Percentiles rank a stretch among this genome's conserved stretches.
phyloP scores from a whole-genome alignment of 2,329 filamentous ascomycete genomes.

The Trichoderma gracile region DNA sequence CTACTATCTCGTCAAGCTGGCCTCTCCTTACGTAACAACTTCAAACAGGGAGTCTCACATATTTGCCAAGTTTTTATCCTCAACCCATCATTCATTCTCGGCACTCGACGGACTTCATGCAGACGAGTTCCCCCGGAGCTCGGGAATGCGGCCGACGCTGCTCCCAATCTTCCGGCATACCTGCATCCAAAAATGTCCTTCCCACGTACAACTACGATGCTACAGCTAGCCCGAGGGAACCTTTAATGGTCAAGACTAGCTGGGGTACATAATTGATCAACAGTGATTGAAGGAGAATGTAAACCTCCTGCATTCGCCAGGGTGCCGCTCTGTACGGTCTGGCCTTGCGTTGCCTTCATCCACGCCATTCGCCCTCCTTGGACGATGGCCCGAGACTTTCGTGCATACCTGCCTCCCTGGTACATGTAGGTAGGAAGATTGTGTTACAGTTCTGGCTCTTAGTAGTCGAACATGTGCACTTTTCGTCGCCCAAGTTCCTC shows the following conservation, averaged over 20 bases:
- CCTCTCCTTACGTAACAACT: neutral
- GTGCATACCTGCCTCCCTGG: neutral
- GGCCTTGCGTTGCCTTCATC: conserved; percentile 7
- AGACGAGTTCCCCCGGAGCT: neutral
- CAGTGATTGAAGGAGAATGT: neutral
- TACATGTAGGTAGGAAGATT: neutral
- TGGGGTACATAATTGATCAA: neutral
- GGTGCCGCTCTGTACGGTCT: neutral
- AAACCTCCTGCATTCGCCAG: neutral
- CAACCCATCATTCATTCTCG: neutral
- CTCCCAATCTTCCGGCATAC: conserved; percentile 18
- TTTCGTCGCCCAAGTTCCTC: neutral
- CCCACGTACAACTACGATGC: too few relatives aligned
- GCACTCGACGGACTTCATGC: neutral
- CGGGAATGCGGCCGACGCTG: conserved; percentile 11
- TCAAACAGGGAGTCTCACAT: neutral
- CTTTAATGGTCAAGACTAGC: neutral
- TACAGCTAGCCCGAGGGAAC: too few relatives aligned
- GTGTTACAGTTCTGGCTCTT: neutral
- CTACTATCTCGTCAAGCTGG: neutral
- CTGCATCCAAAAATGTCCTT: conserved; percentile 6
- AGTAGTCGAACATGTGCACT: neutral
- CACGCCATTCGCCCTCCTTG: neutral
- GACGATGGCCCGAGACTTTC: neutral
- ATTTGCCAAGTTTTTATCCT: neutral